Base-by-base conservation (phyloP, 2,329 filamentous ascomycete species). In the Passalora sequoiae region DNA sequence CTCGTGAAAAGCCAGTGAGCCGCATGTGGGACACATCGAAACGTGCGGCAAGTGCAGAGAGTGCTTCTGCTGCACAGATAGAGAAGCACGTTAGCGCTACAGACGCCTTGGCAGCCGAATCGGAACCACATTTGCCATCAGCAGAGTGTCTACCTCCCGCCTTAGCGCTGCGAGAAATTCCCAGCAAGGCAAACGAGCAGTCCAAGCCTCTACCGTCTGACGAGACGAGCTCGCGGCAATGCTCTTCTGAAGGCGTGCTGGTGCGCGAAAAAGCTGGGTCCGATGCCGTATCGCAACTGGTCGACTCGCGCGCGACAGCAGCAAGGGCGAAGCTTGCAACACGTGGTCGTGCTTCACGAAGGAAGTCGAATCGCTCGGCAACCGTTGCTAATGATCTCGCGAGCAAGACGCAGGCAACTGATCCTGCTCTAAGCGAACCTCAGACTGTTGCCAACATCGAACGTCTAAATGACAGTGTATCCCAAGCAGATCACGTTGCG, bases 231-330 rank as follows among this genome's bases (percentile, higher is more conserved):
- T 12, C 51, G 37, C 40, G 53, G 33, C 10, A 24, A 22, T 44
- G 15, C 43, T 38, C 52, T 36, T 43, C 57, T 49, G 49, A 57
- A 31, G 58, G 58, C 43, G 45, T 55, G 24, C 58, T 55, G 28
- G 51, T 54, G 39, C 60, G 59, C 12, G 68, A 69, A 44, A 38
- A 60, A 30, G 58, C 60, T 29, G 65, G 65, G 15, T 60, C 61
- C 15, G 48, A 54, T 40, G 61, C 65, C 29, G 64, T 61, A 12
- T 60, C 56, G 15, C 58, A 61, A 28, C 47, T 62, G 12, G 46
- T 61, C 6, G 45, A 54, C 33, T 27, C 38, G 8, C 40, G 54
- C 31, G 25, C 37, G 20, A 37, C 43, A 9, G 15, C 35, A 9
- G 35, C 38, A 8, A 42, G 32, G 25, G 13, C 37, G 29, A 53